Base-by-base conservation (phyloP, 2,329 filamentous ascomycete genomes). In the Xylaria sp. region DNA sequence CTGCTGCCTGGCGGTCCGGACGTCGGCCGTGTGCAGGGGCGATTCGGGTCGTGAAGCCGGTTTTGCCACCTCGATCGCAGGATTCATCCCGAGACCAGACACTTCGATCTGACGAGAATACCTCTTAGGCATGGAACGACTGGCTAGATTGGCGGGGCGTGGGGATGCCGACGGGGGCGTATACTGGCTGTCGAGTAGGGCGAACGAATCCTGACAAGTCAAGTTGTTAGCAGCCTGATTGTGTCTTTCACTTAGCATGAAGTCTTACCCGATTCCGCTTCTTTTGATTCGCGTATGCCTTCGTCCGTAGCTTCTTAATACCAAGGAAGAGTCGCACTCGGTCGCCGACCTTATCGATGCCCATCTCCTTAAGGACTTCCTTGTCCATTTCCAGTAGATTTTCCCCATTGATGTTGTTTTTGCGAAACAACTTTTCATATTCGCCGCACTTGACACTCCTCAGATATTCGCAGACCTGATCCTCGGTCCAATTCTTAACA, bases 321-420 rank as follows among this genome's bases (percentile, higher is more conserved):
- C 91, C 91, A 71, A 94, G 87, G 76, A 94, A 94, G 70, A 99
- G 91, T 72, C 95, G 92, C 44, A 99, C 95, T 63, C 96, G 91
- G 81, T 99, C 96, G 72, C 96, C 96, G 73, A 99, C 93, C 82
- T 98, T 99, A 75, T 97, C 97, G 75, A 99, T 95, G 52, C 96
- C 96, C 89, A 99, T 97, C 81, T 99, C 96, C 81, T 97, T 97
- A 72, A 99, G 86, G 50, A 97, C 94, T 65, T 94, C 91, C 84
- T 97, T 97, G 81, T 99, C 96, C 86, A 98, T 95, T 82, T 99
- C 96, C 75, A 99, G 87, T 54, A 99, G 85, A 78, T 97, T 98
- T 83, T 98, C 94, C 76, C 96, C 96, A 79, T 96, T 99, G 84
- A 99, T 98, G 81, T 98, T 93, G 80, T 99, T 97, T 78, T 90